Evolutionary conservation across 306 rosid genomes (phyloP), one percentile per base, ranked within the genome.

Genomic region (Clitoria ternatea): DNA sequence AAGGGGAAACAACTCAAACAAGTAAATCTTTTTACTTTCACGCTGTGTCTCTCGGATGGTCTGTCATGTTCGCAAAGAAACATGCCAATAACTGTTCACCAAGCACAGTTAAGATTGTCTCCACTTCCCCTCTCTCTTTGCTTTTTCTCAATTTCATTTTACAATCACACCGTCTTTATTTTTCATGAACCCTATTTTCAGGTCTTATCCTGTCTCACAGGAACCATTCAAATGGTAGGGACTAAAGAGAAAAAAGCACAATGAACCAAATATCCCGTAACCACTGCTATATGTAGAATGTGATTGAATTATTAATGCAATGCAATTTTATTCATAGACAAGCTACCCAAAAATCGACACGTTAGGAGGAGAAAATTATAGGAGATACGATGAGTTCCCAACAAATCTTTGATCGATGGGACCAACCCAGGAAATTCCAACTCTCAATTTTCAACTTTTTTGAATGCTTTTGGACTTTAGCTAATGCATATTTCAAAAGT

Each of bases 331-430:
- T 22, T 62, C 22, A 39, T 20, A 6, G 24, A 14, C 9, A 30
- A 29, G 4, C 27, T 3, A 17, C 14, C 9, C 66, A 22, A 0
- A 62, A 40, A n/a, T 5, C 22, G 23, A 62, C 69, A 62, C 69
- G 69, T 39, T 20, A 7, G 32, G 2, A 3, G 20, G 23, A 23
- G 36, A 40, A 66, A 30, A 18, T 27, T 19, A 48, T 14, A 17
- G 4, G 7, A 66, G 72, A 66, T 47, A 10, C 12, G 45, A 4
- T 1, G 19, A 27, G 4, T 66, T 32, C 32, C 32, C 6, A 17
- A 48, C 60, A 66, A 48, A 66, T 66, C 60, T 62, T 6, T 2
- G 42, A 19, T 7, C 3, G 23, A 64, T 71, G 76, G 76, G 76
- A 71, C 76, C 76, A 71, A 43, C 1, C 35, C 27, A 44, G 1